These are phyloP conservation scores for Russula emetica DNA, from an alignment of 768 basidiomycete species.

Conservation along the genomic window DNA sequence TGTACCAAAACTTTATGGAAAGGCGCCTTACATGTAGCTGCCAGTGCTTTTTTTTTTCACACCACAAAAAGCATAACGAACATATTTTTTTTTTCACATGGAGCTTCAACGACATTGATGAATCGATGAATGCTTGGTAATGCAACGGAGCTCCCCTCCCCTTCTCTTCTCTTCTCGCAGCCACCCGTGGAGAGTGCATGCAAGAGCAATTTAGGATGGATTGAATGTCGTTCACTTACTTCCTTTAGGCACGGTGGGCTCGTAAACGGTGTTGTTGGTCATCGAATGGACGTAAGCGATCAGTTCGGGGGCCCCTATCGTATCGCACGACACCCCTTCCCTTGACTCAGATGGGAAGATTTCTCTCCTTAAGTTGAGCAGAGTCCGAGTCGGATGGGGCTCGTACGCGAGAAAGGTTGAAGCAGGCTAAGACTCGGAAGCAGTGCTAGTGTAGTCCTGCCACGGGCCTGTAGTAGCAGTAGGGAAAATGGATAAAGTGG, in stretches of 20 bases:
- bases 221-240: neutral
- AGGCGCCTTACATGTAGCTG: neutral
- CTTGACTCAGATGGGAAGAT: neutral
- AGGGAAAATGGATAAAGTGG: too few relatives aligned
- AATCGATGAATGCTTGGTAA: neutral
- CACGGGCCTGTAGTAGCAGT: too few relatives aligned
- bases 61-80: neutral
- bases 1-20: neutral
- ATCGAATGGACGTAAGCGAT: slow-evolving; percentile 7
- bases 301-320: neutral
- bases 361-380: neutral
- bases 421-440: too few relatives aligned
- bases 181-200: neutral
- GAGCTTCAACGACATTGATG: neutral
- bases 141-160: neutral
- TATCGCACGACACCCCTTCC: neutral
- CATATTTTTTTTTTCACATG: neutral
- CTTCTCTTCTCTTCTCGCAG: neutral
- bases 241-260: neutral
- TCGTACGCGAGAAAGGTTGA: too few relatives aligned
- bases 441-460: too few relatives aligned
- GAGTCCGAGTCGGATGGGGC: too few relatives aligned
- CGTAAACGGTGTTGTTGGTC: neutral
- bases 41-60: neutral
- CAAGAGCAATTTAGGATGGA: neutral